Base-by-base conservation (phyloP, 2,329 filamentous ascomycete species). In the Aspergillus floridensis region DNA sequence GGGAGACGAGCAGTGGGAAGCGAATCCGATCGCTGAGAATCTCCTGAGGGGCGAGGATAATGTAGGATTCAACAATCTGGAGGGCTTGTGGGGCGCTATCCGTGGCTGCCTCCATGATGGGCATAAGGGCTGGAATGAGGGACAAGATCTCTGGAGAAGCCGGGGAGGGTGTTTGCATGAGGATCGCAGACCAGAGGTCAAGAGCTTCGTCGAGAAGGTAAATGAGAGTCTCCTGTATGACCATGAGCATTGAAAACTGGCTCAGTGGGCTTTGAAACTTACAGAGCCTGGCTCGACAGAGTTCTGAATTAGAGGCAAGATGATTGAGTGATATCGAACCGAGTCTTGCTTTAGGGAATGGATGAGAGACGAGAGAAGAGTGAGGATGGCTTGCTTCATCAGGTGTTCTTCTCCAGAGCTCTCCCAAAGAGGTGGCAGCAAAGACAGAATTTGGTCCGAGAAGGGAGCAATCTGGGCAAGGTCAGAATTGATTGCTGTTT, bases 161-260 rank as follows among this genome's bases (percentile, higher is more conserved):
- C 0, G 89, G 87, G 12, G 85, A 77, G 7, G 83, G 81, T 59
- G 87, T 88, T 68, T 91, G 86, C 63, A 81, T 81, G 41, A 93
- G 75, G 11, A 97, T 86, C 2, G 89, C 86, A 35, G 84, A 83
- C 93, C 93, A 98, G 3, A 99, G 84, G 58, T 97, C 93, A 14
- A 98, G 80, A 0, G 92, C 91, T 72, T 99, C 95, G 62, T 98
- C 95, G 12, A 96, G 86, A 11, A 99, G 84, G 69, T 96, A 95
- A 2, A 93, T 78, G 66, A 91, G 86, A 47, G 90, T 82, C 44
- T 85, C 83, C 79, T 81, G 53, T 8, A 22, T 26, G 31, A 29
- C 60, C 49, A 58, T 64, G 53, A 58, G 58, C 57, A 26, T 46
- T 12, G 46, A 16, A 50, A 19, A 14, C 24, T 51, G 19, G 49